A percentile compares a stretch with the other conserved stretches of the same genome.
Conservation (phyloP, 371 early-diverging fungal genomes). For the Synchytrium microbalum region DNA sequence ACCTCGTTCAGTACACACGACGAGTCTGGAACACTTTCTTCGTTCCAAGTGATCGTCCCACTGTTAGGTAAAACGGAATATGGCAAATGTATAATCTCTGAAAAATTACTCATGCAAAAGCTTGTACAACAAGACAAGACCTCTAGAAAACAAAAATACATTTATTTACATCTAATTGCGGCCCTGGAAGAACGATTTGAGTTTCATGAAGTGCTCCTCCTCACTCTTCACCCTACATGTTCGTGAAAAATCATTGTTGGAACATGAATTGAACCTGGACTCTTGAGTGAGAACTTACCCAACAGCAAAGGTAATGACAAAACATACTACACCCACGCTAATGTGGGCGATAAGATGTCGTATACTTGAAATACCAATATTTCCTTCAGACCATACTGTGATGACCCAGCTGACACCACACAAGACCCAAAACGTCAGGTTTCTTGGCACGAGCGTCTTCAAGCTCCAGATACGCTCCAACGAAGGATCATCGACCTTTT, state of each 20-base stretch:
- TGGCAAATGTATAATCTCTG: not conserved
- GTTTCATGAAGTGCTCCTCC: too few species aligned
- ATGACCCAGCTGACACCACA: conserved; percentile 49
- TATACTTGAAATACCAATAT: conserved; percentile 52
- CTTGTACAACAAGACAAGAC: too few species aligned
- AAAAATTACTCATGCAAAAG: not conserved
- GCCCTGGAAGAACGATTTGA: too few species aligned
- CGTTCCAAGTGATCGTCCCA: not conserved
- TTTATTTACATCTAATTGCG: not conserved
- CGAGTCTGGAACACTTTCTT: not conserved
- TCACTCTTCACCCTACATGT: too few species aligned
- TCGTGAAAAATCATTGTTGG: too few species aligned
- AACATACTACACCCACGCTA: conserved; percentile 46
- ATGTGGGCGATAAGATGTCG: conserved; percentile 48
- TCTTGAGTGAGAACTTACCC: conserved; percentile 42
- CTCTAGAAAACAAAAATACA: not conserved
- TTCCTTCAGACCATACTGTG: conserved; percentile 46
- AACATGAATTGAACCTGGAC: too few species aligned
- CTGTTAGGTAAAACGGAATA: not conserved
- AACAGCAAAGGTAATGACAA: conserved; percentile 21
- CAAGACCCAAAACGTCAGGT: conserved; percentile 22
- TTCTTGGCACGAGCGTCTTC: conserved; percentile 15
- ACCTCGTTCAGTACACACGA: not conserved
- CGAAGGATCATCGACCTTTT: conserved; percentile 13
- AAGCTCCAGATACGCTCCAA: conserved; percentile 6